Conservation (phyloP, 257 asterid species). For the Solanum paucissectum region DNA sequence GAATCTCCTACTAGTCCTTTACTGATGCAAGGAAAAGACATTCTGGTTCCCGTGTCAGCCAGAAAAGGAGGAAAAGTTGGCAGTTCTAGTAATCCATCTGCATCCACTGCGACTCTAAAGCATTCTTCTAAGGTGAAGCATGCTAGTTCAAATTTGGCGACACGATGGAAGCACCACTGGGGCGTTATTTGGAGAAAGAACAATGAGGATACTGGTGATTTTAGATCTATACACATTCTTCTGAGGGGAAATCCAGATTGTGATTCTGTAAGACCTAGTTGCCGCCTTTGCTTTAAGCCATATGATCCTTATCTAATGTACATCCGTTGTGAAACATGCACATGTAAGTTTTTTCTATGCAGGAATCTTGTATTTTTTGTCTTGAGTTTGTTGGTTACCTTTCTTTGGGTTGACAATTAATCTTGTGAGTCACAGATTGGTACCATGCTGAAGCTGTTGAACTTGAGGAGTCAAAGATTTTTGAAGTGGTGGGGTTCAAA, state of each 20-base stretch:
- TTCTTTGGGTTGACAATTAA: not conserved
- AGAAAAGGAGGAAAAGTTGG: slow-evolving; percentile 24
- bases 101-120: slow-evolving; percentile 19
- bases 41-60: slow-evolving; percentile 10
- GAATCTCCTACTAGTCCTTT: slow-evolving; percentile 52
- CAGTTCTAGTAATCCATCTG: slow-evolving; percentile 19
- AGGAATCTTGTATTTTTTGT: not conserved
- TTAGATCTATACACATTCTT: slow-evolving; percentile 50
- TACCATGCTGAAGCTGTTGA: slow-evolving; percentile 69
- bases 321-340: slow-evolving; percentile 58
- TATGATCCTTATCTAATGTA: slow-evolving; percentile 56
- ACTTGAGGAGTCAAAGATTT: slow-evolving; percentile 48
- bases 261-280: slow-evolving; percentile 19
- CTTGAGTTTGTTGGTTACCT: not conserved
- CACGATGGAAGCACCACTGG: slow-evolving; percentile 36
- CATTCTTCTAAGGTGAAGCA: slow-evolving; percentile 28
- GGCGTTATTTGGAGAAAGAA: slow-evolving; percentile 71
- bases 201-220: slow-evolving; percentile 33
- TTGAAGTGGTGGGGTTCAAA: slow-evolving; percentile 48
- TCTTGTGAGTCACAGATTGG: slow-evolving; percentile 49
- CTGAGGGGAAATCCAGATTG: slow-evolving; percentile 26
- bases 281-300: slow-evolving; percentile 52
- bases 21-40: slow-evolving; percentile 34
- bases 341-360: slow-evolving; percentile 31
- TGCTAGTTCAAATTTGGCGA: slow-evolving; percentile 14